Evolutionary conservation across 208 protist species (phyloP).

Genomic region (Trypanosoma conorhini): DNA sequence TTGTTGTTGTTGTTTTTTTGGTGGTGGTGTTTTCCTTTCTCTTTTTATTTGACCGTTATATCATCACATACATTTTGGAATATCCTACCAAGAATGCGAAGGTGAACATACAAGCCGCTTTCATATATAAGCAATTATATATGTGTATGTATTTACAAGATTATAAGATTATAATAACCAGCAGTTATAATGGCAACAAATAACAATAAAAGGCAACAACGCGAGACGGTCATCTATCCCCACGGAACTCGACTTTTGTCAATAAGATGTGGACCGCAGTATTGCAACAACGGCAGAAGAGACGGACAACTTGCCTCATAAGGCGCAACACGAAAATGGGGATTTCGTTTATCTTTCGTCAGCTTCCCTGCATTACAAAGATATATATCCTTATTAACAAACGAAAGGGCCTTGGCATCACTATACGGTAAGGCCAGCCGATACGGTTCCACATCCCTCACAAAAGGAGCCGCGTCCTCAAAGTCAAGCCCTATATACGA

Average conservation of each 20-base stretch:
- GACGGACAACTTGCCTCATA: slow-evolving; percentile 30
- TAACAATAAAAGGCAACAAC: slow-evolving; percentile 19
- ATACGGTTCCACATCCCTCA: slow-evolving; percentile 17
- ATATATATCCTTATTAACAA: slow-evolving; percentile 32
- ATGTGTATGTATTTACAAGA: no score
- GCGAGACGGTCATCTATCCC: slow-evolving; percentile 3
- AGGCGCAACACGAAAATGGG: slow-evolving; percentile 21
- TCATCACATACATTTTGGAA: not conserved
- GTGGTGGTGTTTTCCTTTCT: no score
- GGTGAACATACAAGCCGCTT: no score
- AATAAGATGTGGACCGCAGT: slow-evolving; percentile 32
- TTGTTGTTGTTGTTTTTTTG: no score
- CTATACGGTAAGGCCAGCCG: slow-evolving; percentile 20
- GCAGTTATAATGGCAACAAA: no score
- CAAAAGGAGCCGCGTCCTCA: slow-evolving; percentile 20
- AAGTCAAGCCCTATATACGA: slow-evolving; percentile 37
- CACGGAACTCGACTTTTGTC: slow-evolving; percentile 22
- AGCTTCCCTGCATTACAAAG: slow-evolving; percentile 22
- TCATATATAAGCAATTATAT: no score
- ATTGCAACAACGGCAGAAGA: slow-evolving; percentile 17
- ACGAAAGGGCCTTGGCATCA: slow-evolving; percentile 17
- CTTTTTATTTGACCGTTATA: no score
- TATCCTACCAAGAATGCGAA: not conserved
- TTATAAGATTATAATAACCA: no score
- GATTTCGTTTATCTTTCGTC: slow-evolving; percentile 24